phyloP scores from a whole-genome alignment of 2,329 filamentous ascomycete genomes.

The Teratosphaeria viscida region DNA sequence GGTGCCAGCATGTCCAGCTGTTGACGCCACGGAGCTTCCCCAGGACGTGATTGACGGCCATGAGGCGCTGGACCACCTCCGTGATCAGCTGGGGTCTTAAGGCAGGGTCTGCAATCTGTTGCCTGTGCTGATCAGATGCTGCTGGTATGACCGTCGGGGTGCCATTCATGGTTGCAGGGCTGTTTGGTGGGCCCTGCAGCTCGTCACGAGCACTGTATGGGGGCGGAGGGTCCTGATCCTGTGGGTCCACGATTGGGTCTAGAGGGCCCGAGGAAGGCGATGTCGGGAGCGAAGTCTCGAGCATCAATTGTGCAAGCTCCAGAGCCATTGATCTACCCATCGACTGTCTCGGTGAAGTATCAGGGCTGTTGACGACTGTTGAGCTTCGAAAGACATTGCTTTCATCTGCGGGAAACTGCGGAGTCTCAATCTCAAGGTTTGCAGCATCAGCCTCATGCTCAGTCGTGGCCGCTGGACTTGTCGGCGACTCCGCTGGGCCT shows the following conservation, averaged over 20 bases:
- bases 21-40: background rate
- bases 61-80: background rate
- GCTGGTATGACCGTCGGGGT: background rate
- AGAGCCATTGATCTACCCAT: background rate
- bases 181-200: background rate
- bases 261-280: background rate
- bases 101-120: background rate
- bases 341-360: background rate
- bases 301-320: background rate
- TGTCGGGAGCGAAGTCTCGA: background rate
- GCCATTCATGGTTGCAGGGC: background rate
- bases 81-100: background rate
- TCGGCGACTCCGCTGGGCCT: background rate
- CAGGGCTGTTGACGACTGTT: background rate
- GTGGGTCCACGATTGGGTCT: background rate
- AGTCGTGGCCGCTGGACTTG: background rate
- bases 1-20: background rate
- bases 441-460: background rate
- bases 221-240: background rate
- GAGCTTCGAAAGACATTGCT: background rate
- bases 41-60: background rate
- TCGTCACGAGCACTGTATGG: background rate
- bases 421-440: background rate
- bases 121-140: background rate
- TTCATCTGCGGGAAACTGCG: background rate